Base-by-base conservation (phyloP, 306 rosid genomes). In the Prunus davidiana region DNA sequence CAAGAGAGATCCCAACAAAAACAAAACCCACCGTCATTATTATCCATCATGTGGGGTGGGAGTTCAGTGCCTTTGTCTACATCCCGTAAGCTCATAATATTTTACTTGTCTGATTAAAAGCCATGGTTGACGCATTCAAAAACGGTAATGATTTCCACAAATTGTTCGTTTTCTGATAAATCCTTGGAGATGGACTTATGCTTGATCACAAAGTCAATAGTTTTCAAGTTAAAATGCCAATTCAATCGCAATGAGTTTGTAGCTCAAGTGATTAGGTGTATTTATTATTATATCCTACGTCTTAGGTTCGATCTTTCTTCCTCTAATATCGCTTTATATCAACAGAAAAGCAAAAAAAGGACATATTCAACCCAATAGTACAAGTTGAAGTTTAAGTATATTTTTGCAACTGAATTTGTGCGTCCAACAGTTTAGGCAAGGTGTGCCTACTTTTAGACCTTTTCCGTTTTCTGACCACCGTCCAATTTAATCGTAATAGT, bases 251-350 rank as follows among this genome's bases (percentile, higher is more conserved):
- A 34, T 0, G 0, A 0, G 0, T 1, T 34, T 34, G 0, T 5
- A 34, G 1, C 2, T 34, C 2, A 34, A 5, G 8, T 6, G 8
- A 34, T 34, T 34, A 34, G 0, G 1, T 1, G 0, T 1, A 34
- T 34, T 34, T 34, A 34, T 34, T 34, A 0, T 34, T 34, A 34
- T 34, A 34, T 34, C 41, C 0, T 34, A 6, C 8, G 8, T 34
- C 0, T 0, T 5, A 34, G 0, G 8, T 34, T 5, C 2, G 0
- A 6, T 5, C 6, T 34, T 32, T 0, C 1, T 0, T 5, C 7
- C 7, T 32, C 7, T 0, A 32, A 32, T 34, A 34, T 34, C 8
- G 2, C 41, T 34, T 34, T 34, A 6, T 34, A 34, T 5, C 41
- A 34, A 34, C 8, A 34, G 8, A 34, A 34, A 34, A 1, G 0